Evolutionary conservation across 306 rosid species (phyloP).

Genomic region (Lathyrus aphaca): DNA sequence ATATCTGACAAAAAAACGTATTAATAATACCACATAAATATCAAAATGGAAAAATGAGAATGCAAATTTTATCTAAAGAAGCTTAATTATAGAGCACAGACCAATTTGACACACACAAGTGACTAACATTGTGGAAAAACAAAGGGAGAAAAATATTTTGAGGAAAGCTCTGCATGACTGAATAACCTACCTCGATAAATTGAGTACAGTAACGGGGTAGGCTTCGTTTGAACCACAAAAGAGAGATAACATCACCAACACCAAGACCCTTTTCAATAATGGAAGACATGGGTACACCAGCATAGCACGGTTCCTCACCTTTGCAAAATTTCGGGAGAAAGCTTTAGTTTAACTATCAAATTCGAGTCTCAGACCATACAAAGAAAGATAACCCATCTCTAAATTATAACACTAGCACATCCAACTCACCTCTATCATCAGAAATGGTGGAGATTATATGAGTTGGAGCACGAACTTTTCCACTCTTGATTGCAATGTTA

Average conservation of each 20-base stretch:
- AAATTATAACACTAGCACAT: conserved; percentile 16
- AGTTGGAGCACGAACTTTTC: conserved; percentile 99
- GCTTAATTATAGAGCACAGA: conserved; percentile 1
- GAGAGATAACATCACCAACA: conserved; percentile 97
- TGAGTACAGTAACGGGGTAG: conserved; percentile 97
- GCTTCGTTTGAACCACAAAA: conserved; percentile 98
- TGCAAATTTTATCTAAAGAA: conserved; percentile 1
- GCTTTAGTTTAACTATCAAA: conserved; percentile 37
- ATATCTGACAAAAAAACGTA: conserved; percentile 64
- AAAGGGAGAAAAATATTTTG: conserved; percentile 3
- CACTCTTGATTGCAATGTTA: conserved; percentile 80
- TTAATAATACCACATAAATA: conserved; percentile 38
- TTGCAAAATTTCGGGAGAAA: conserved; percentile 39
- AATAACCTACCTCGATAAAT: conserved; percentile 79
- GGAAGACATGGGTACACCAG: conserved; percentile 98
- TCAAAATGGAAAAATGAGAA: conserved; percentile 35
- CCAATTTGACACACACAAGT: conserved; percentile 8
- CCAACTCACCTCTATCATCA: conserved; percentile 87
- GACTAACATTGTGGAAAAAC: background rate
- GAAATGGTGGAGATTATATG: conserved; percentile 97
- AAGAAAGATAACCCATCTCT: background rate
- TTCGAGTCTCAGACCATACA: conserved; percentile 21
- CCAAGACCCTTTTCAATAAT: conserved; percentile 90
- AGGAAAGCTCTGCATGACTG: conserved; percentile 16
- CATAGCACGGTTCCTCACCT: conserved; percentile 99